Percentiles rank a stretch among this genome's conserved stretches.
phyloP scores from a whole-genome alignment of 352 stramenopile species.

The Pythium sp. region DNA sequence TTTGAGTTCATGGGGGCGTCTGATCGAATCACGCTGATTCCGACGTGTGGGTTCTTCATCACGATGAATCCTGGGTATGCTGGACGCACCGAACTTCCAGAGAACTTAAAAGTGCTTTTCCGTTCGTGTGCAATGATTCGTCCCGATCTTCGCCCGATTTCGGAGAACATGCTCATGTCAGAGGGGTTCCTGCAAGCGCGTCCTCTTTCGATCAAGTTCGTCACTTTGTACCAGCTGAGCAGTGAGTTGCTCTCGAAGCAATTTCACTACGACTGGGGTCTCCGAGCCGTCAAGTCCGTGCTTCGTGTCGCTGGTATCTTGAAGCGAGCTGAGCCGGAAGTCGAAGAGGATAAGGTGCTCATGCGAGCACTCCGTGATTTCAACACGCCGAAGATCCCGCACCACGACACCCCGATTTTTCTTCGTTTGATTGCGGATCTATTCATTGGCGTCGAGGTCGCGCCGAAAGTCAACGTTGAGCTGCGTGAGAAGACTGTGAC shows the following conservation, averaged over 20 bases:
- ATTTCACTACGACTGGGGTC: conserved; percentile 90
- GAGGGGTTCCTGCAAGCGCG: conserved; percentile 87
- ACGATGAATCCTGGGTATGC: conserved; percentile 96
- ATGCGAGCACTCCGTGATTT: conserved; percentile 86
- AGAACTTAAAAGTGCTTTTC: conserved; percentile 92
- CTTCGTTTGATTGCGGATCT: conserved; percentile 83
- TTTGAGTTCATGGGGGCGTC: conserved; percentile 89
- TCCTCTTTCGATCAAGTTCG: conserved; percentile 91
- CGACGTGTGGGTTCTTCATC: conserved; percentile 92
- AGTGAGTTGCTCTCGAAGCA: conserved; percentile 86
- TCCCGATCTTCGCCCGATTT: conserved; percentile 91
- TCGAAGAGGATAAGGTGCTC: conserved; percentile 85
- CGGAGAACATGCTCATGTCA: conserved; percentile 90
- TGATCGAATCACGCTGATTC: conserved; percentile 83
- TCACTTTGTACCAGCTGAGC: conserved; percentile 88
- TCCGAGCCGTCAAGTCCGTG: conserved; percentile 88
- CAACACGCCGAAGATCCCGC: conserved; percentile 87
- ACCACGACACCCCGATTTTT: conserved; percentile 88
- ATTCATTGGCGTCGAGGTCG: conserved; percentile 93
- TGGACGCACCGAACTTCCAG: conserved; percentile 80
- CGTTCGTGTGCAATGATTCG: conserved; percentile 93
- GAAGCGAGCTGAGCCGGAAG: conserved; percentile 75
- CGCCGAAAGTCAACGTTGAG: conserved; percentile 92
- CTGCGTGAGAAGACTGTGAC: conserved; percentile 91
- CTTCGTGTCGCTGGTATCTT: conserved; percentile 84